Evolutionary conservation across 2,329 filamentous ascomycete species (phyloP), one percentile per base, ranked within the genome.

Genomic region (Phialemonium atrogriseum): DNA sequence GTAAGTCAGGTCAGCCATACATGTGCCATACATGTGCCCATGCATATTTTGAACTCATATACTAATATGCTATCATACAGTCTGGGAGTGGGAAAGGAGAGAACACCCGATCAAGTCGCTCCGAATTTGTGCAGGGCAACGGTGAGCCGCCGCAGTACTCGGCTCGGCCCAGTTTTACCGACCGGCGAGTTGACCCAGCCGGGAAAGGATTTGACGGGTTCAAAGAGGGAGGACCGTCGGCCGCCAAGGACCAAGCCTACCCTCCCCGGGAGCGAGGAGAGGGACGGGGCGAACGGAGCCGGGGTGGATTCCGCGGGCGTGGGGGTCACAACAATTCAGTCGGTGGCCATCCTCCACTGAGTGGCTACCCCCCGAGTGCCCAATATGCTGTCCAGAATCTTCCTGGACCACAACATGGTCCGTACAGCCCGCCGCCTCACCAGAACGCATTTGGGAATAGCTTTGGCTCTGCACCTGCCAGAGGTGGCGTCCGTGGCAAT

Each of bases 301-400:
- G 58, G 13, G 63, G 66, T 21, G 64, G 58, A 15, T 68, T 54
- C 36, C 60, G 66, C 22, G 57, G 58, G 27, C 65, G 67, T 27
- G 66, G 64, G 22, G 56, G 55, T 12, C 64, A 68, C 38, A 58
- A 59, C 35, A 44, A 46, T 30, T 41, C 40, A 25, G 30, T 39
- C 27, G 22, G 43, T 43, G 38, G 56, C 49, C 45, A 45, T 48
- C 11, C 58, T 59, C 40, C 40, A 42, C 33, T 62, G 52, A 38
- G 52, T 49, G 47, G 45, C 7, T 61, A 56, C 40, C 47, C 47
- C 21, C 41, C 51, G 20, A 59, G 59, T 31, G 58, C 56, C 13
- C 48, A 49, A 13, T 50, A 56, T 17, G 27, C 50, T 23, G 34
- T 49, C 12, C 47, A 52, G 15, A 33, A 35, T 40, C 59, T 41